Evolutionary conservation across 768 basidiomycete genomes (phyloP).

Genomic region (Suillus subalutaceus): DNA sequence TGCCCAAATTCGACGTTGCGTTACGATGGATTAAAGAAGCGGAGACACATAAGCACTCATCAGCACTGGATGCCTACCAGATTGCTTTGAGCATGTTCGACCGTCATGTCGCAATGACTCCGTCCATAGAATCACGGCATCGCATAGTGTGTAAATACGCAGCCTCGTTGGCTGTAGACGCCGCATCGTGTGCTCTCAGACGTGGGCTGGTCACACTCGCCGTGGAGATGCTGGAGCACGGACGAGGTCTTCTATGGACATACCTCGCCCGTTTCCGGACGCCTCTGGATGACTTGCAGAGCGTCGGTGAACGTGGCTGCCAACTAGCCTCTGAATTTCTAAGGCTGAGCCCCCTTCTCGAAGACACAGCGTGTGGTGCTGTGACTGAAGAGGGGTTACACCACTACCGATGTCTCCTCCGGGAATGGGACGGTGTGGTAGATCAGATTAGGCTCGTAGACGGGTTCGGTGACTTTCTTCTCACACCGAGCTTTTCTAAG

Average conservation of each 20-base stretch:
- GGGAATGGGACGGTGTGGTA: slow-evolving; percentile 27
- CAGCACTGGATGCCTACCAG: slow-evolving; percentile 33
- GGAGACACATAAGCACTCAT: slow-evolving; percentile 25
- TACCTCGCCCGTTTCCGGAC: slow-evolving; percentile 32
- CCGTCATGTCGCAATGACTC: slow-evolving; percentile 18
- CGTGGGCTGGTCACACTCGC: slow-evolving; percentile 27
- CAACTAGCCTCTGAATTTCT: slow-evolving; percentile 27
- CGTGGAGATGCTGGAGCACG: slow-evolving; percentile 34
- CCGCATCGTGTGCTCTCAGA: slow-evolving; percentile 30
- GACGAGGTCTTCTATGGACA: slow-evolving; percentile 37
- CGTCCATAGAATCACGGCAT: slow-evolving; percentile 23
- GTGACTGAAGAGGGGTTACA: slow-evolving; percentile 16
- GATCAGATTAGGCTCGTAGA: slow-evolving; percentile 34
- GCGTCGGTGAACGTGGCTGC: slow-evolving; percentile 19
- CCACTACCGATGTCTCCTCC: slow-evolving; percentile 23
- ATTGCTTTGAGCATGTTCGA: slow-evolving; percentile 29
- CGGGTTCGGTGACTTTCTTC: slow-evolving; percentile 37
- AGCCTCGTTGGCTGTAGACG: slow-evolving; percentile 28
- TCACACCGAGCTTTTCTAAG: slow-evolving; percentile 21
- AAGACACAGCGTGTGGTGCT: slow-evolving; percentile 14
- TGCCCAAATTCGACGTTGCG: slow-evolving; percentile 23
- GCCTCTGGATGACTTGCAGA: slow-evolving; percentile 29
- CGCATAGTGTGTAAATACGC: slow-evolving; percentile 16
- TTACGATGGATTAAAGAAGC: slow-evolving; percentile 26
- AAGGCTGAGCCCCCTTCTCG: slow-evolving; percentile 21